Evolutionary conservation across 768 basidiomycete genomes (phyloP).

Genomic region (Antrodiella citrinella): DNA sequence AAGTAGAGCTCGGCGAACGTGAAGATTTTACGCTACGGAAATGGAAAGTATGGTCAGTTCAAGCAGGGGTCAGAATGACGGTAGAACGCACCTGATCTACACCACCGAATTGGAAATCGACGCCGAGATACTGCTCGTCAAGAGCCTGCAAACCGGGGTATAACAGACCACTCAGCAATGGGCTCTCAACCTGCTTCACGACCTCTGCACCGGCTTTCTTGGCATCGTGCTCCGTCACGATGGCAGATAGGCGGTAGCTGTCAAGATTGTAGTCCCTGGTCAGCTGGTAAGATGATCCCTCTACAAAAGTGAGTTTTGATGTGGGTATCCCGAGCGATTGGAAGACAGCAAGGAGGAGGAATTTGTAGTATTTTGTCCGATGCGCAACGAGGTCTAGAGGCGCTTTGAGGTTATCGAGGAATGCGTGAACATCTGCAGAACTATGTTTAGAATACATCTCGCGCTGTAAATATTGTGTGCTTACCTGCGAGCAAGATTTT

Average conservation of each 20-base stretch:
- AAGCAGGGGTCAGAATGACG: background rate
- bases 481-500: slow-evolving; percentile 14
- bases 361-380: slow-evolving; percentile 86
- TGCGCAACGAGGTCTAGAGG: slow-evolving; percentile 85
- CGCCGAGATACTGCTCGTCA: slow-evolving; percentile 93
- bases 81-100: slow-evolving; percentile 74
- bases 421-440: slow-evolving; percentile 80
- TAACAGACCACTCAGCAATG: slow-evolving; percentile 82
- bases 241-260: slow-evolving; percentile 87
- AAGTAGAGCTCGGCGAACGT: slow-evolving; percentile 96
- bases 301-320: slow-evolving; percentile 72
- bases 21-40: slow-evolving; percentile 88
- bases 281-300: slow-evolving; percentile 91
- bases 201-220: slow-evolving; percentile 99
- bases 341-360: slow-evolving; percentile 76
- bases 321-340: slow-evolving; percentile 86
- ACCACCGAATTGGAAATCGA: slow-evolving; percentile 97
- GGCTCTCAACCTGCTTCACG: slow-evolving; percentile 94
- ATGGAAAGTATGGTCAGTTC: background rate
- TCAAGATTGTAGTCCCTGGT: slow-evolving; percentile 89
- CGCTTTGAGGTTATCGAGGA: slow-evolving; percentile 95
- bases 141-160: slow-evolving; percentile 97
- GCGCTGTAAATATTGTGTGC: slow-evolving; percentile 7
- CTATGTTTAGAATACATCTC: background rate
- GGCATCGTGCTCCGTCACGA: slow-evolving; percentile 91